Conservation (phyloP, 176 grass and related monocot species). For the Oryza nivara region DNA sequence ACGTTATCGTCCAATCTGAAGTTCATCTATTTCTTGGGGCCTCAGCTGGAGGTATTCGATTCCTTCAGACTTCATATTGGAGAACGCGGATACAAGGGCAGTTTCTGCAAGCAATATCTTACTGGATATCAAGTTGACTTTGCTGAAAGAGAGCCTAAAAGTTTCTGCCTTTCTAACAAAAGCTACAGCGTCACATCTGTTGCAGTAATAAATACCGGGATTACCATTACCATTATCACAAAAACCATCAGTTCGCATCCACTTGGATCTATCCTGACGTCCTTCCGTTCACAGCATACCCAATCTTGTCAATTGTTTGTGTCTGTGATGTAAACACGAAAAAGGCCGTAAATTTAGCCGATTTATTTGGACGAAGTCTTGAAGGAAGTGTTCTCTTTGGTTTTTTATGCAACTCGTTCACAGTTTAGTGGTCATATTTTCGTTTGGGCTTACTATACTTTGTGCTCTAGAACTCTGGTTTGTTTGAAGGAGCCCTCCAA, state of each 20-base stretch:
- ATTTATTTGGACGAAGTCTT: background rate
- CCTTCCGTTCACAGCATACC: constrained; percentile 9
- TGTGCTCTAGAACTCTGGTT: background rate
- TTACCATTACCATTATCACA: too few relatives aligned
- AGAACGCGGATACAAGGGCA: constrained; percentile 5
- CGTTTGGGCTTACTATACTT: background rate
- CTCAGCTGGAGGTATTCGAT: background rate
- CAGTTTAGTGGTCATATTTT: background rate
- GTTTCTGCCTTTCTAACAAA: constrained; percentile 7
- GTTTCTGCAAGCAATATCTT: constrained; percentile 11
- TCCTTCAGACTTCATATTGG: background rate
- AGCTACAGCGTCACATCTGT: constrained; percentile 1
- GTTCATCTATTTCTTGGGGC: background rate
- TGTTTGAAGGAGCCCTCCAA: constrained; percentile 30
- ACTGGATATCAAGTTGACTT: constrained; percentile 17
- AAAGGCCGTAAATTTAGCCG: background rate
- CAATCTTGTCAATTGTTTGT: background rate
- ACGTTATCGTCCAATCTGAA: background rate
- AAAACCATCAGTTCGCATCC: constrained; percentile 21
- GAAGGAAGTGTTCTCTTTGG: background rate
- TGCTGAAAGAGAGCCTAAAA: background rate
- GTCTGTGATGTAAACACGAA: background rate
- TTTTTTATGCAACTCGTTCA: background rate
- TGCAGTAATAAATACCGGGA: too few relatives aligned
- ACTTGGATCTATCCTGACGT: background rate